phyloP scores from a whole-genome alignment of 2,329 filamentous ascomycete genomes.

The Corinectria fuckeliana region DNA sequence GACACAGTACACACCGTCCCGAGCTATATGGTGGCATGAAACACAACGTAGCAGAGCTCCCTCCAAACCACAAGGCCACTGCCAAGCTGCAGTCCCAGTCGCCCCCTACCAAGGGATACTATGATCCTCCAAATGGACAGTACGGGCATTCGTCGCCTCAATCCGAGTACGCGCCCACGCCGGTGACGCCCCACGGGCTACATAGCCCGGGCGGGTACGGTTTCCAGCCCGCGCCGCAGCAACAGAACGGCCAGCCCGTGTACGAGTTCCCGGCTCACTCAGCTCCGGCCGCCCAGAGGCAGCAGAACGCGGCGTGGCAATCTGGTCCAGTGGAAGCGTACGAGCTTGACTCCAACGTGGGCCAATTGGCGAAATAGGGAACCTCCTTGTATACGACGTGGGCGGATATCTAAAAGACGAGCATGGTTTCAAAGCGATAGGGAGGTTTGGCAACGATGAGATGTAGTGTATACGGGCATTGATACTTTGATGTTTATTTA shows the following conservation, averaged over 20 bases:
- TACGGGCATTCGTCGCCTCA: slow-evolving; percentile 30
- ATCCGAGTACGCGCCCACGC: slow-evolving; percentile 16
- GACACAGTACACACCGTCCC: slow-evolving; percentile 35
- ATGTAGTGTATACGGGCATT: slow-evolving; percentile 19
- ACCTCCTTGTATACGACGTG: not conserved
- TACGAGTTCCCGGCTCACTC: slow-evolving; percentile 24
- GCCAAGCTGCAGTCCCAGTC: slow-evolving; percentile 38
- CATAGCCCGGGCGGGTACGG: slow-evolving; percentile 28
- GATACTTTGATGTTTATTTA: slow-evolving; percentile 7
- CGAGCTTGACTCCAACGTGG: slow-evolving; percentile 39
- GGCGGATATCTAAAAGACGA: not conserved
- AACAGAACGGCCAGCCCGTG: slow-evolving; percentile 17
- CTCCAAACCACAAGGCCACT: slow-evolving; percentile 32
- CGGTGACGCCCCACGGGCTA: slow-evolving; percentile 31
- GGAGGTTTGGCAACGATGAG: not conserved
- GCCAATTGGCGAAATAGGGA: slow-evolving; percentile 10
- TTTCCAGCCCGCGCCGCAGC: slow-evolving; percentile 21
- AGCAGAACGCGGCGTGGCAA: slow-evolving; percentile 41
- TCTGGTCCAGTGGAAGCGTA: slow-evolving; percentile 45
- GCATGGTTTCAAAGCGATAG: not conserved
- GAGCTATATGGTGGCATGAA: slow-evolving; percentile 32
- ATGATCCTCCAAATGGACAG: slow-evolving; percentile 15
- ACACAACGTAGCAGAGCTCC: slow-evolving; percentile 30
- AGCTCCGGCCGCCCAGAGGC: slow-evolving; percentile 14
- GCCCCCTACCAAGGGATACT: slow-evolving; percentile 20